Percentiles rank a stretch among this genome's conserved stretches.
Evolutionary conservation across 768 basidiomycete genomes (phyloP).

Genomic region (Cystobasidium onofrii): DNA sequence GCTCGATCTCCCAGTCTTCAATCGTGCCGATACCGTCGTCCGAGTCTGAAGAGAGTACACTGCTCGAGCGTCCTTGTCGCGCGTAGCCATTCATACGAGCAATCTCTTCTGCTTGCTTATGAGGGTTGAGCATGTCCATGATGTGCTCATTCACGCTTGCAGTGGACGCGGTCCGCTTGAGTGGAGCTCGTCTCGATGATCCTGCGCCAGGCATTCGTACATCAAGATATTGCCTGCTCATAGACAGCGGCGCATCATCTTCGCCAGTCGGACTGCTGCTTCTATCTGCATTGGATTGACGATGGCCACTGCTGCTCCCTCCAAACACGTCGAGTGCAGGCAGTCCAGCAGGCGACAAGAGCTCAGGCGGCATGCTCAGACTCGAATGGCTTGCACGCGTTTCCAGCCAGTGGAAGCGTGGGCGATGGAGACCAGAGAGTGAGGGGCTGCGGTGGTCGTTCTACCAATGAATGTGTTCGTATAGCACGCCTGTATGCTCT

Average conservation of each 20-base stretch:
- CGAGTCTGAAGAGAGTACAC: neutral
- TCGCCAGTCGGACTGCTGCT: neutral
- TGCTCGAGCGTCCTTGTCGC: neutral
- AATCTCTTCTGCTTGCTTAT: neutral
- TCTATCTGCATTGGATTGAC: no score
- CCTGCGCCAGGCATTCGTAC: neutral
- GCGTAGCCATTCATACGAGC: neutral
- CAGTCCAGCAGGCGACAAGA: slow-evolving; percentile 23
- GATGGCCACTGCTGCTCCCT: neutral
- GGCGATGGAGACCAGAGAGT: no score
- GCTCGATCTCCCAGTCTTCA: slow-evolving; percentile 20
- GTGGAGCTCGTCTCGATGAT: neutral
- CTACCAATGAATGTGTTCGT: neutral
- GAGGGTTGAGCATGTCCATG: slow-evolving; percentile 27
- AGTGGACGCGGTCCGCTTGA: slow-evolving; percentile 25
- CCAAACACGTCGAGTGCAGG: slow-evolving; percentile 3
- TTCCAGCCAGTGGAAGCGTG: neutral
- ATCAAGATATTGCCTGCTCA: neutral
- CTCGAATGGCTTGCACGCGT: neutral
- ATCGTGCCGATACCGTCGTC: slow-evolving; percentile 13
- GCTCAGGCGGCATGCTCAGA: slow-evolving; percentile 14
- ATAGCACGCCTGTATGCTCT: neutral
- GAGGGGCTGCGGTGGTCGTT: neutral
- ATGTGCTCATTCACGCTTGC: slow-evolving; percentile 23
- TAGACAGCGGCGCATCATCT: neutral